Evolutionary conservation across 2,329 filamentous ascomycete genomes (phyloP).

Genomic region (Onygenales sp.): DNA sequence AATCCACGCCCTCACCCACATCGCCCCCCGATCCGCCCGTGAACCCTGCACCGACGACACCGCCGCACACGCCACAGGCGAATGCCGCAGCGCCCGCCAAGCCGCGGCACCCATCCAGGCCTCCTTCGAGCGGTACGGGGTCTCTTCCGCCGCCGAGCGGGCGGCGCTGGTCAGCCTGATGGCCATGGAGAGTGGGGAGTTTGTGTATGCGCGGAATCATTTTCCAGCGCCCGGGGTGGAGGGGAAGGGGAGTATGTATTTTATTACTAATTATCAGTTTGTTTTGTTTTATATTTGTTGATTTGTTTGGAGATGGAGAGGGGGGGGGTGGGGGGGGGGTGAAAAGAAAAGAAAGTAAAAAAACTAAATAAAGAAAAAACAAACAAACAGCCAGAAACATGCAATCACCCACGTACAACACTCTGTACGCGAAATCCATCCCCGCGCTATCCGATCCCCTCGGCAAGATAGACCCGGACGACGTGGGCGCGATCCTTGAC

Average conservation of each 20-base stretch:
- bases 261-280: not conserved
- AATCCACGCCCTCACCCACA: constrained; percentile 17
- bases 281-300: not conserved
- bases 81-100: constrained; percentile 56
- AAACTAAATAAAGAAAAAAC: constrained; percentile 1
- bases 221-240: constrained; percentile 37
- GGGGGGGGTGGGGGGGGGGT: not conserved
- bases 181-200: constrained; percentile 60
- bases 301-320: not conserved
- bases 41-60: constrained; percentile 39
- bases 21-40: constrained; percentile 47
- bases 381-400: constrained; percentile 47
- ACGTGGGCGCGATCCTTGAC: constrained; percentile 37
- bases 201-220: constrained; percentile 63
- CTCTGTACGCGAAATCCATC: constrained; percentile 44
- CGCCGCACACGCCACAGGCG: constrained; percentile 37
- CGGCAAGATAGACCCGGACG: constrained; percentile 21
- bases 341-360: not conserved
- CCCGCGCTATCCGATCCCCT: constrained; percentile 31
- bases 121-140: constrained; percentile 50
- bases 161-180: constrained; percentile 63
- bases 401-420: constrained; percentile 49
- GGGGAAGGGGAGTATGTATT: constrained; percentile 37
- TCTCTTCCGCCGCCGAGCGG: constrained; percentile 49
- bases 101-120: constrained; percentile 49